Conservation (phyloP, 306 rosid species). For the Arachis hypogaea region DNA sequence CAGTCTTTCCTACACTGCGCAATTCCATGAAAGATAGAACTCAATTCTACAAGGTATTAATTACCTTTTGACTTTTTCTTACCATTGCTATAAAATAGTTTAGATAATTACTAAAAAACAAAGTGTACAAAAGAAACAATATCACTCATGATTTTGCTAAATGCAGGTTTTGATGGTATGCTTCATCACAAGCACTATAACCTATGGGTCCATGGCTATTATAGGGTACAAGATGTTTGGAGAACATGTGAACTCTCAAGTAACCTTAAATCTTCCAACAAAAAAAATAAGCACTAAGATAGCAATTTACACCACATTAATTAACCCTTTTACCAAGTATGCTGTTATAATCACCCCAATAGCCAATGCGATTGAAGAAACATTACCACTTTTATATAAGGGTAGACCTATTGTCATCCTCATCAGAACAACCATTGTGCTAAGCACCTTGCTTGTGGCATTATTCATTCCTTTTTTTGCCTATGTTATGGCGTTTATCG, state of each 20-base stretch:
- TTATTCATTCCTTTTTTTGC: constrained; percentile 61
- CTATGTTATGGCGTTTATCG: constrained; percentile 67
- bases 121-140: too few species aligned
- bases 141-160: neutral
- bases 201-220: constrained; percentile 59
- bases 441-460: constrained; percentile 60
- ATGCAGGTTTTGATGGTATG: constrained; percentile 67
- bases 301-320: constrained; percentile 65
- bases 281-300: constrained; percentile 49
- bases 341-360: constrained; percentile 63
- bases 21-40: constrained; percentile 63
- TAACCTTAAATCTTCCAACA: constrained; percentile 67
- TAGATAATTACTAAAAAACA: too few species aligned
- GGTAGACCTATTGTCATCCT: constrained; percentile 38
- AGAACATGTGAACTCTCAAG: constrained; percentile 51
- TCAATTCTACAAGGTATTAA: constrained; percentile 60
- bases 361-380: constrained; percentile 59
- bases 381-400: constrained; percentile 21
- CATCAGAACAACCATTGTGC: constrained; percentile 54
- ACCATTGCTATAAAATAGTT: too few species aligned
- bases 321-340: constrained; percentile 70
- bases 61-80: too few species aligned
- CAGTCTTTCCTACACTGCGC: constrained; percentile 66
- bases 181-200: constrained; percentile 55
- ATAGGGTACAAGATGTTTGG: constrained; percentile 76